A percentile compares a stretch with the other conserved stretches of the same genome.
These are phyloP conservation scores for Stemphylium vesicarium DNA, from an alignment of 2,329 filamentous ascomycete species.

Conservation along the genomic window DNA sequence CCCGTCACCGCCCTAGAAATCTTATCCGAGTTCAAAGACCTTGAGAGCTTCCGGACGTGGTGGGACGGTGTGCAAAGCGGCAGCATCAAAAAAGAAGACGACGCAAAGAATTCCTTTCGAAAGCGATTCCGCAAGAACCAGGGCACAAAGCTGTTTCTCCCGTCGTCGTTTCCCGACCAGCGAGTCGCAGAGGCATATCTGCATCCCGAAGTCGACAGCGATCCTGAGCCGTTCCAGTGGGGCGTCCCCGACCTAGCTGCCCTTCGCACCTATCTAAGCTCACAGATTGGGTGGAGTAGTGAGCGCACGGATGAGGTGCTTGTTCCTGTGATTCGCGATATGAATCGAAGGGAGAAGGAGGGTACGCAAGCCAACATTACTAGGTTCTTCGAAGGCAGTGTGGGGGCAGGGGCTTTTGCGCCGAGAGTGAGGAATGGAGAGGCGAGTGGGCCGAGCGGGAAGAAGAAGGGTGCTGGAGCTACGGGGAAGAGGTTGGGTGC, in stretches of 20 bases:
- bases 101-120: slow-evolving; percentile 69
- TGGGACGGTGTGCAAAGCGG: slow-evolving; percentile 78
- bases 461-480: slow-evolving; percentile 38
- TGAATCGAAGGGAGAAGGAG: slow-evolving; percentile 86
- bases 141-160: slow-evolving; percentile 83
- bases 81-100: slow-evolving; percentile 64
- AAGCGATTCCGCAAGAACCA: slow-evolving; percentile 85
- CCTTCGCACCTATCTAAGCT: slow-evolving; percentile 82
- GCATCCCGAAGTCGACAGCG: slow-evolving; percentile 81
- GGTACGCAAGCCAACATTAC: slow-evolving; percentile 97
- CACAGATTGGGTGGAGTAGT: slow-evolving; percentile 88
- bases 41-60: slow-evolving; percentile 85
- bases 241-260: slow-evolving; percentile 92
- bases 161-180: slow-evolving; percentile 76
- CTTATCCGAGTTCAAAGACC: slow-evolving; percentile 81
- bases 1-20: slow-evolving; percentile 96
- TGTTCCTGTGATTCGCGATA: slow-evolving; percentile 92
- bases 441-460: slow-evolving; percentile 63
- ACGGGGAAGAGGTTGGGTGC: slow-evolving; percentile 45
- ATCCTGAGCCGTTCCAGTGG: slow-evolving; percentile 86
- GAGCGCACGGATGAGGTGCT: slow-evolving; percentile 95
- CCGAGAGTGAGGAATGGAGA: slow-evolving; percentile 66
- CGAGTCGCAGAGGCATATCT: slow-evolving; percentile 85
- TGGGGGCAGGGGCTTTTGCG: slow-evolving; percentile 74
- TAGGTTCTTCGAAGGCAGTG: slow-evolving; percentile 79